Evolutionary conservation across 768 basidiomycete genomes (phyloP).

Genomic region (Kockovaella imperatae): DNA sequence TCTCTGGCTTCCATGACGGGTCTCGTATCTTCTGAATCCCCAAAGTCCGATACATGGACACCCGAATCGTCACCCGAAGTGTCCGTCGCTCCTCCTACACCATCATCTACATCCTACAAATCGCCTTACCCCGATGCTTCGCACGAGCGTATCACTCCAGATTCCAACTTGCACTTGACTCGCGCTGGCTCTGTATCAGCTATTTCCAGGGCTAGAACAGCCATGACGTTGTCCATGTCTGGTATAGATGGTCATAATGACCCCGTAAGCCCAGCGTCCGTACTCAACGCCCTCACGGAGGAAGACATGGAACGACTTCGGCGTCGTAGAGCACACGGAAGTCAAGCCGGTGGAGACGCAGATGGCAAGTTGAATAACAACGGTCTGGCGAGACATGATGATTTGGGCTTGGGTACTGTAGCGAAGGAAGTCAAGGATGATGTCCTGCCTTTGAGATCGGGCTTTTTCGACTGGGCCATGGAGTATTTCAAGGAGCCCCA

Average conservation of each 20-base stretch:
- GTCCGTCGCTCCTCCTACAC: neutral
- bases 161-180: neutral
- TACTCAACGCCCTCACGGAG: constrained; percentile 81
- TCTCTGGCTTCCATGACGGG: constrained; percentile 42
- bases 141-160: constrained; percentile 29
- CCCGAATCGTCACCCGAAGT: neutral
- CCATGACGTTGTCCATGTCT: too few relatives aligned
- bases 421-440: constrained; percentile 61
- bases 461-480: constrained; percentile 90
- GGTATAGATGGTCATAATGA: neutral
- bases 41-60: constrained; percentile 2
- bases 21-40: constrained; percentile 13
- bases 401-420: constrained; percentile 44
- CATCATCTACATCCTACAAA: constrained; percentile 7
- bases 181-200: neutral
- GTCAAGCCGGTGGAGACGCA: constrained; percentile 37
- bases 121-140: constrained; percentile 32
- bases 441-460: constrained; percentile 78
- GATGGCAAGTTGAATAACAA: constrained; percentile 45
- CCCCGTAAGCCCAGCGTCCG: constrained; percentile 53
- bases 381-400: constrained; percentile 47
- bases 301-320: constrained; percentile 89
- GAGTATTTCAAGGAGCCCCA: constrained; percentile 98
- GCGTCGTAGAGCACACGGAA: constrained; percentile 53
- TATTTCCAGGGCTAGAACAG: too few relatives aligned